Base-by-base conservation (phyloP, 305 asterid species). In the Rubia tinctorum region DNA sequence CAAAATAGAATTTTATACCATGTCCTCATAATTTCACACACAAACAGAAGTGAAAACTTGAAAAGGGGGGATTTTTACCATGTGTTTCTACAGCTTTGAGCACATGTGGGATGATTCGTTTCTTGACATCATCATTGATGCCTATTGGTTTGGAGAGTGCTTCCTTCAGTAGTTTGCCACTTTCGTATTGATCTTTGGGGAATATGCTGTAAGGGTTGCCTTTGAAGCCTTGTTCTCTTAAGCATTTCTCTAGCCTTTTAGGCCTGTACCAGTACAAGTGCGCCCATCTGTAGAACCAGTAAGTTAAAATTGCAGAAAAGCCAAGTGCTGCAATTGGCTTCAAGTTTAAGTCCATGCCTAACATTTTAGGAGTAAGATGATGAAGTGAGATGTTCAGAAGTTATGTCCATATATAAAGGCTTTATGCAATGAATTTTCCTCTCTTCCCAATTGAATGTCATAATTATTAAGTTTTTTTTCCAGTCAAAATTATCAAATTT, bases 201-300 rank as follows among this genome's bases (percentile, higher is more conserved):
- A 83, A 55, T 23, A 71, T 8, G 70, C 82, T 72, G 70, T 88
- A 88, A 0, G 90, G 73, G 70, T 84, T 86, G 0, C 94, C 94
- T 0, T 55, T 66, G 39, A 85, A 72, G 5, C 80, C 80, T 65
- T 76, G 80, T 12, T 71, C 73, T 15, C 80, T 76, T 15, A 76
- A 37, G 80, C 76, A 76, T 60, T 76, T 76, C 60, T 76, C 80
- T 0, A 76, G 71, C 73, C 53, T 76, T 23, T 71, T 76, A 4
- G 73, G 80, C 61, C 47, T 71, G 2, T 71, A n/a, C 80, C 80
- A 71, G 13, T 64, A 55, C 73, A 75, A 76, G 9, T 76, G 45
- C 72, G 64, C 68, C 37, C 71, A 23, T 71, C 59, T 76, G 7
- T 44, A 68, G 30, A 75, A n/a, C 73, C 73, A 75, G 23, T 44